Percentiles rank a stretch among this genome's conserved stretches.
phyloP scores from a whole-genome alignment of 108 stramenopile genomes.

The Mediolabrus comicus region DNA sequence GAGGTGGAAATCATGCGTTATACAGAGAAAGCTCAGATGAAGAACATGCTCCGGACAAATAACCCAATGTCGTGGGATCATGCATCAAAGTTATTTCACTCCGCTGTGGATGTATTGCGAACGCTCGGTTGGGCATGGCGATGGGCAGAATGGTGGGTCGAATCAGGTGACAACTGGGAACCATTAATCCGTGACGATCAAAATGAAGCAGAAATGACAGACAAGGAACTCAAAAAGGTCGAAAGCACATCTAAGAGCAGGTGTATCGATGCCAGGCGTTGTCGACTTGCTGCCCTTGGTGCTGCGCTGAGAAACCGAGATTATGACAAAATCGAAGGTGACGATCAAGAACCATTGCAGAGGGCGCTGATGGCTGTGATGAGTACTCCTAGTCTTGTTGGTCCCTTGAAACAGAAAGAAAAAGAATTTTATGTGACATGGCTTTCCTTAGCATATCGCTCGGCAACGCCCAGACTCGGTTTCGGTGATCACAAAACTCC shows the following conservation, averaged over 20 bases:
- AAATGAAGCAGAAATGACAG: slow-evolving; percentile 70
- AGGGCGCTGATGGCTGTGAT: slow-evolving; percentile 72
- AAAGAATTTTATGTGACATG: slow-evolving; percentile 73
- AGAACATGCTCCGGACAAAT: slow-evolving; percentile 1
- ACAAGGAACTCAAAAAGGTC: slow-evolving; percentile 73
- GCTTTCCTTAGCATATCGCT: slow-evolving; percentile 81
- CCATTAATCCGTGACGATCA: slow-evolving; percentile 72
- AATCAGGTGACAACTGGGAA: slow-evolving; percentile 76
- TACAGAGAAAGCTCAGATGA: slow-evolving; percentile 14
- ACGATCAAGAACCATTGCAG: slow-evolving; percentile 57
- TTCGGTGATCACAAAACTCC: slow-evolving; percentile 76
- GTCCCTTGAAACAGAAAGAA: slow-evolving; percentile 71
- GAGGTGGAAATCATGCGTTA: slow-evolving; percentile 53
- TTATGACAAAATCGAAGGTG: slow-evolving; percentile 73
- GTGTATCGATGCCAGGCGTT: slow-evolving; percentile 68
- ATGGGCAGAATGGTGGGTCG: slow-evolving; percentile 91
- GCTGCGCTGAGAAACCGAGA: slow-evolving; percentile 82
- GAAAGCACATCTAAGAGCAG: slow-evolving; percentile 67
- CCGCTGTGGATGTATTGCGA: slow-evolving; percentile 61
- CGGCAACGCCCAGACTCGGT: slow-evolving; percentile 65
- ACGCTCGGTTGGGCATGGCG: slow-evolving; percentile 88
- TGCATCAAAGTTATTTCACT: slow-evolving; percentile 60
- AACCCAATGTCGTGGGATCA: slow-evolving; percentile 58
- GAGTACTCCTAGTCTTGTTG: slow-evolving; percentile 71
- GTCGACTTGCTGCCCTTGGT: slow-evolving; percentile 82